A percentile compares a stretch with the other conserved stretches of the same genome.
Evolutionary conservation across 2,329 filamentous ascomycete species (phyloP).

Genomic region (Pseudocercospora musae): DNA sequence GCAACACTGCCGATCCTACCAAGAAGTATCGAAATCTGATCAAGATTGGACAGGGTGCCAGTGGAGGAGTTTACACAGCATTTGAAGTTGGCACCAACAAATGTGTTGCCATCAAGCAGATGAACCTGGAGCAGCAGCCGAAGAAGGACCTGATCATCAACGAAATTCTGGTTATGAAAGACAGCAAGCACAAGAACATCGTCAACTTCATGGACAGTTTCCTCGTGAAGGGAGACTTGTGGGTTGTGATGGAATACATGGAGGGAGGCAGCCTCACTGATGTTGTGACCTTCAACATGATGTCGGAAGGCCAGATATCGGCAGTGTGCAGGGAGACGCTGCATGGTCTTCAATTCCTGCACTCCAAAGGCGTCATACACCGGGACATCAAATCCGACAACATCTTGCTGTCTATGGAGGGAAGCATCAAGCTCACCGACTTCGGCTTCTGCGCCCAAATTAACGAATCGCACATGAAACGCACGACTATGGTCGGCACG

Average conservation of each 20-base stretch:
- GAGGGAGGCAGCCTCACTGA: slow-evolving; percentile 96
- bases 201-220: slow-evolving; percentile 99
- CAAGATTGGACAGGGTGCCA: slow-evolving; percentile 97
- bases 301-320: slow-evolving; percentile 96
- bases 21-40: slow-evolving; percentile 81
- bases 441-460: slow-evolving; percentile 99
- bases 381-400: slow-evolving; percentile 99
- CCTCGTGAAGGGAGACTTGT: slow-evolving; percentile 81
- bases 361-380: slow-evolving; percentile 97
- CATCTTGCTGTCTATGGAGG: slow-evolving; percentile 87
- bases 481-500: slow-evolving; percentile 97
- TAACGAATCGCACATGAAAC: slow-evolving; percentile 94
- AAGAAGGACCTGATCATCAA: slow-evolving; percentile 99
- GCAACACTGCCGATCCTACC: slow-evolving; percentile 83
- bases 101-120: slow-evolving; percentile 97
- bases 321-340: slow-evolving; percentile 92
- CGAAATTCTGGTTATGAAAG: slow-evolving; percentile 98
- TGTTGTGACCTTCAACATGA: slow-evolving; percentile 98
- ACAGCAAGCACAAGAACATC: slow-evolving; percentile 96
- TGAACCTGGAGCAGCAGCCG: slow-evolving; percentile 97
- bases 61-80: slow-evolving; percentile 90
- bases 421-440: slow-evolving; percentile 97
- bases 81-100: slow-evolving; percentile 80
- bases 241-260: slow-evolving; percentile 99
- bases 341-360: slow-evolving; percentile 86